Evolutionary conservation across 2,329 filamentous ascomycete species (phyloP).

Genomic region (Trichoderma gracile): DNA sequence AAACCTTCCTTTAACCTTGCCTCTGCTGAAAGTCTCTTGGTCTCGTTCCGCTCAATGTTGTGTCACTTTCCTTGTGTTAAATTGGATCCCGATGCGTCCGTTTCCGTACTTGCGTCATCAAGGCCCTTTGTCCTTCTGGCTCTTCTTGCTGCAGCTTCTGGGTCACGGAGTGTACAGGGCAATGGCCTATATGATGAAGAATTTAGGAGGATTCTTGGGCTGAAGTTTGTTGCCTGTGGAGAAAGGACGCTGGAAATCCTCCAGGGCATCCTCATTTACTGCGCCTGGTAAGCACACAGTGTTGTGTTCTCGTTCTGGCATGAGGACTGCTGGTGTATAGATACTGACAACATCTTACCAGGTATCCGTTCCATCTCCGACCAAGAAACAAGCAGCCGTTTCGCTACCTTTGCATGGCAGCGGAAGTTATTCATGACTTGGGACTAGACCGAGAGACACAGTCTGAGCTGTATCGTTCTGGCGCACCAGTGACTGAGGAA

Average conservation of each 20-base stretch:
- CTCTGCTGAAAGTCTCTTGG: conserved; percentile 50
- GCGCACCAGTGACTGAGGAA: conserved; percentile 26
- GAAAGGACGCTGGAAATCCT: conserved; percentile 59
- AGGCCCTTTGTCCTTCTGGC: conserved; percentile 57
- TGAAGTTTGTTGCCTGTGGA: conserved; percentile 58
- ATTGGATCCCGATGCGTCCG: conserved; percentile 44
- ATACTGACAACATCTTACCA: conserved; percentile 30
- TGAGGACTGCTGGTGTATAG: not conserved
- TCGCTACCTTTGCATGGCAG: conserved; percentile 55
- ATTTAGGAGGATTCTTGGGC: conserved; percentile 56
- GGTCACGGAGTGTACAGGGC: conserved; percentile 50
- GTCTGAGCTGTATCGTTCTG: not conserved
- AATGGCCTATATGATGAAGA: conserved; percentile 59
- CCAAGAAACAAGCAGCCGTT: conserved; percentile 52
- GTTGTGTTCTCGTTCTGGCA: too few relatives aligned
- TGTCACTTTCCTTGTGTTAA: conserved; percentile 48
- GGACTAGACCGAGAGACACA: conserved; percentile 47
- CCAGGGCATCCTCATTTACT: conserved; percentile 59
- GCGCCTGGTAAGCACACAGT: conserved; percentile 51
- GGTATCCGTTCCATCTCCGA: conserved; percentile 57
- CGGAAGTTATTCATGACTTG: conserved; percentile 52
- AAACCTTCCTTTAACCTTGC: conserved; percentile 58
- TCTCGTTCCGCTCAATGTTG: conserved; percentile 48
- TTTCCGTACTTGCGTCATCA: conserved; percentile 46
- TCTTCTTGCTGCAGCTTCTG: conserved; percentile 53